Evolutionary conservation across 768 basidiomycete genomes (phyloP), one percentile per base, ranked within the genome.

Genomic region (Lentinus tigrinus): DNA sequence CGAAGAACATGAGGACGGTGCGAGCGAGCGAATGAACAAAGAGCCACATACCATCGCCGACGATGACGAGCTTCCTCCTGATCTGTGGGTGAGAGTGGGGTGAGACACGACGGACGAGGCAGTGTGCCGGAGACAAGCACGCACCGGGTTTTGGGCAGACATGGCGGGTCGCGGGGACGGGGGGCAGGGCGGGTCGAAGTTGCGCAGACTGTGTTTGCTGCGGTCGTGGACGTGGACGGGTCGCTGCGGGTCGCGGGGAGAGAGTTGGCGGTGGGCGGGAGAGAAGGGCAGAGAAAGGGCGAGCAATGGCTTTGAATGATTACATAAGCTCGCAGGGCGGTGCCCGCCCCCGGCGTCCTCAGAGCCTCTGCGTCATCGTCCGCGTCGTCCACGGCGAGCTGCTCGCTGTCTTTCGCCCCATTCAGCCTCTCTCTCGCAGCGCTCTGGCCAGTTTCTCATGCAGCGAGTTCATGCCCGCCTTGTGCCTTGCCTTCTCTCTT

Each of bases 11-110:
- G 56, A 54, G 56, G 43, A 59, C 47, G 59, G 56, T 47, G 54
- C 36, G 56, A 64, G 42, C 47, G 21, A 23, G 5, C 60, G 56
- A 13, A 40, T 23, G 49, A 43, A 38, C 17, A 16, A 43, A 26
- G 39, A 47, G 21, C 37, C 23, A 59, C 86, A 71, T 79, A 79
- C 96, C 96, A 75, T 99, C 96, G 65, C 96, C 96, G 61, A 98
- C 95, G 70, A 95, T 94, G 75, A 96, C 95, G 57, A 98, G 80
- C 77, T 98, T 98, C 68, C 95, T 83, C 66, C 93, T 87, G 73
- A 98, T 91, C 93, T 96, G 64, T 38, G 46, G 23, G 24, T 23
- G 37, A 7, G 46, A 10, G 26, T 27, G 47, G 40, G 47, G 28
- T 57, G 59, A 56, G 58, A 44, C 31, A 23, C 46, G 43, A 27